Evolutionary conservation across 768 basidiomycete genomes (phyloP).

Genomic region (Rhodotorula paludigena): DNA sequence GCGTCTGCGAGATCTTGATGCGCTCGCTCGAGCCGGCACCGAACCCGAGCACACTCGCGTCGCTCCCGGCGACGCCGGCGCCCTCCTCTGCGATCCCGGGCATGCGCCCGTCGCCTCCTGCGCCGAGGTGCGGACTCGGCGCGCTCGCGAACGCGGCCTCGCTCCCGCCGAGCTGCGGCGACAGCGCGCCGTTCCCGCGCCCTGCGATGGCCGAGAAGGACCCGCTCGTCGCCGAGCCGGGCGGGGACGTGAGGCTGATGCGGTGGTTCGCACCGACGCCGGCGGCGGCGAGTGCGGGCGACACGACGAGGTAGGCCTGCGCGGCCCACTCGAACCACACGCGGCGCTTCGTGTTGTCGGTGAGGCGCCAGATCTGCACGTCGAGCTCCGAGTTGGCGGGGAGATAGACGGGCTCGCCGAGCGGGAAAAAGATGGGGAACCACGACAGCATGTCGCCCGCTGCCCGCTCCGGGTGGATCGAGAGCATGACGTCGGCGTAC

Average conservation of each 20-base stretch:
- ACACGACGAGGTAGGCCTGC: slow-evolving; percentile 67
- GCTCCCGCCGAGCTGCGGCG: slow-evolving; percentile 2
- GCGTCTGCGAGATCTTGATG: slow-evolving; percentile 90
- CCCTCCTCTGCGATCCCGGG: slow-evolving; percentile 32
- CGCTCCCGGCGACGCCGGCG: slow-evolving; percentile 7
- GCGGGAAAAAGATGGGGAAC: slow-evolving; percentile 96
- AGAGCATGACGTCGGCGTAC: slow-evolving; percentile 82
- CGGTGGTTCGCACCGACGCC: slow-evolving; percentile 7
- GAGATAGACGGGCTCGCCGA: slow-evolving; percentile 90
- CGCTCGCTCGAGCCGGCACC: slow-evolving; percentile 32
- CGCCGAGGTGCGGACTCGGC: slow-evolving; percentile 27
- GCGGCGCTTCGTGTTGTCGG: slow-evolving; percentile 63
- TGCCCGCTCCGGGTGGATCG: slow-evolving; percentile 71
- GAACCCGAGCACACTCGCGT: not conserved
- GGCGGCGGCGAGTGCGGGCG: slow-evolving; percentile 19
- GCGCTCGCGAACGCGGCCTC: slow-evolving; percentile 35
- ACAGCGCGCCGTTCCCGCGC: not conserved
- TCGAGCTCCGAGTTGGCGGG: slow-evolving; percentile 87
- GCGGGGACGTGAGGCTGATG: slow-evolving; percentile 3
- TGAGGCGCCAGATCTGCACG: slow-evolving; percentile 89
- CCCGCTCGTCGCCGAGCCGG: slow-evolving; percentile 19
- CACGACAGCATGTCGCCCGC: slow-evolving; percentile 95
- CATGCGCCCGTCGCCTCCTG: slow-evolving; percentile 21
- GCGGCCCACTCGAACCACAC: slow-evolving; percentile 99
- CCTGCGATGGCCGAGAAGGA: slow-evolving; percentile 30